Evolutionary conservation across 306 rosid species (phyloP).

Genomic region (Trifolium subterraneum): DNA sequence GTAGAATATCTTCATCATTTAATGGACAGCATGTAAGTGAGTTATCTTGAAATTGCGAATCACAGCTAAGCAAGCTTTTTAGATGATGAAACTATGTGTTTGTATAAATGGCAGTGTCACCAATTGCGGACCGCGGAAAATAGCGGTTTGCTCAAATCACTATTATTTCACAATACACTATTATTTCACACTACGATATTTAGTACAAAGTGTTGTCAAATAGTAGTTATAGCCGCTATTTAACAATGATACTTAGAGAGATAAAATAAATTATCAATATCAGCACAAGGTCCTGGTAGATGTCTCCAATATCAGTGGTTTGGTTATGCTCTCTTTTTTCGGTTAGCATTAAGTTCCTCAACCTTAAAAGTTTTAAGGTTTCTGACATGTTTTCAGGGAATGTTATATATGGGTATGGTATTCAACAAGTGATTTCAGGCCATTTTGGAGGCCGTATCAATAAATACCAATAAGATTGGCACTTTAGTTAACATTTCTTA

Average conservation of each 20-base stretch:
- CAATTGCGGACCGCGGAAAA: too few species aligned
- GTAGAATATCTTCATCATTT: slow-evolving; percentile 31
- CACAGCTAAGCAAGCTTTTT: slow-evolving; percentile 15
- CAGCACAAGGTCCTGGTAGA: neutral
- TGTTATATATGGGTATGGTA: slow-evolving; percentile 6
- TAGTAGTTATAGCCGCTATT: too few species aligned
- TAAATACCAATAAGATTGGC: slow-evolving; percentile 3
- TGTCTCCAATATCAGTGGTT: slow-evolving; percentile 16
- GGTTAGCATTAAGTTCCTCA: neutral
- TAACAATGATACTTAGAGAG: too few species aligned
- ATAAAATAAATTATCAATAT: neutral
- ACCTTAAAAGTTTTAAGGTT: slow-evolving; percentile 13
- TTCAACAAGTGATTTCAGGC: neutral
- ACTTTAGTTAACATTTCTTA: neutral
- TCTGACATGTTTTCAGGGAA: slow-evolving; percentile 15
- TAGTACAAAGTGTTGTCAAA: too few species aligned
- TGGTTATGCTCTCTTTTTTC: slow-evolving; percentile 16
- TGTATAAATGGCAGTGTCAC: neutral
- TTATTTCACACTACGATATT: too few species aligned
- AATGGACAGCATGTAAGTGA: slow-evolving; percentile 13
- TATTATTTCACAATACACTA: too few species aligned
- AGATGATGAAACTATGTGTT: neutral
- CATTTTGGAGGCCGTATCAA: slow-evolving; percentile 26
- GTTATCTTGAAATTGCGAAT: slow-evolving; percentile 12
- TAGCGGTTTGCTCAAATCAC: too few species aligned